Base-by-base conservation (phyloP, 139 green algal species). In the Penium margaritaceum region DNA sequence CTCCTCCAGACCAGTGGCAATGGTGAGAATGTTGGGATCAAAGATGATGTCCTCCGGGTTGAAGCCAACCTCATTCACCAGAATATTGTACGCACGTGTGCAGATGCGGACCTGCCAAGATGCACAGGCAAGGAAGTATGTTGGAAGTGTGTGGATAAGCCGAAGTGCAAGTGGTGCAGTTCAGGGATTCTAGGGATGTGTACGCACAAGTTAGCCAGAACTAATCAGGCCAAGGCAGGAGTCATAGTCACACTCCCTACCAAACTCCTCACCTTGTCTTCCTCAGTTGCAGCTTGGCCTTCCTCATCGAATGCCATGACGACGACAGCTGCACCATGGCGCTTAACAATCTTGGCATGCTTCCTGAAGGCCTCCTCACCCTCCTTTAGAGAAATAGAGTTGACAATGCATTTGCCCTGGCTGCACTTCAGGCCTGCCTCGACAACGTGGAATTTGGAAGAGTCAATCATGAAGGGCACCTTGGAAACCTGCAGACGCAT, bases 261-360 rank as follows among this genome's bases (percentile, higher is more conserved):
- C n/a, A n/a, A n/a, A n/a, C n/a, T n/a, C n/a, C n/a, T n/a, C n/a
- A 90, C 86, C 84, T 92, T 95, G 61, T 93, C 87, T 2, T 83
- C 78, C 33, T 78, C 89, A 15, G 43, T 76, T 0, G 85, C 87
- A 3, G 89, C 73, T 67, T 90, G 85, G 15, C 89, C 93, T 55
- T 92, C 74, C 87, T 98, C 93, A 62, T 98, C 93, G 67, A 98
- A 98, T 1, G 93, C 93, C 93, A 98, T 98, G 36, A 98, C 92
- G 66, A 98, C 92, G 30, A 96, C 88, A 0, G 93, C 90, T 30
- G 93, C 90, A 32, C 93, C 93, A 60, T 96, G 90, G 44, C 82
- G 81, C 84, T 92, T 90, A 29, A 94, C 80, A 3, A 90, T 85
- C 27, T 30, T 64, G 15, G 93, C 93, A 14, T 95, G 87, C 43